Conservation (phyloP, 306 rosid genomes). For the Sicyos baderoa region DNA sequence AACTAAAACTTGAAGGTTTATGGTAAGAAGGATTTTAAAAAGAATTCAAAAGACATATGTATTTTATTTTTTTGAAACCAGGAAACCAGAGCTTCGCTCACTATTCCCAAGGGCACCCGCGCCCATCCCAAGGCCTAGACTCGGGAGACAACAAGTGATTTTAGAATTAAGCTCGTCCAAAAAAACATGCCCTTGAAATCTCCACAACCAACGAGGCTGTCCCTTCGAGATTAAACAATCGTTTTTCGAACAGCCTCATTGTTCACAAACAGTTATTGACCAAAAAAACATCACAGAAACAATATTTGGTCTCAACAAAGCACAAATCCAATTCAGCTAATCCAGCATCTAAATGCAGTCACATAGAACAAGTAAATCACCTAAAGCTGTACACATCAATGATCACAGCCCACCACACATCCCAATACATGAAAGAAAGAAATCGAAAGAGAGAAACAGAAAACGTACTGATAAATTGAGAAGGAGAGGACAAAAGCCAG, state of each 20-base stretch:
- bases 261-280: neutral
- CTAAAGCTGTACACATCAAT: neutral
- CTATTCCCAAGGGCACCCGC: no score
- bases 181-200: no score
- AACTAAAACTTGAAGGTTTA: neutral
- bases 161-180: no score
- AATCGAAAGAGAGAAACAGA: conserved; percentile 2
- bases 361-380: neutral
- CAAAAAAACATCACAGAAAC: neutral
- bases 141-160: no score
- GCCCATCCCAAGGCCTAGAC: no score
- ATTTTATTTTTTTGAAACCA: no score
- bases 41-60: neutral
- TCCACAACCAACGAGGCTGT: no score
- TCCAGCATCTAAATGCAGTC: neutral
- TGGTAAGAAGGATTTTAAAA: neutral
- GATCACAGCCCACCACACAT: neutral
- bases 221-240: no score
- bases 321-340: conserved; percentile 2
- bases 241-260: neutral
- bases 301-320: neutral
- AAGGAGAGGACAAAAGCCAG: neutral
- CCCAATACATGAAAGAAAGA: neutral
- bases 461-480: conserved; percentile 32
- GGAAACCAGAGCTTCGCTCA: no score